These are phyloP conservation scores for Paraurostyla sp. DNA, from an alignment of 73 alveolate genomes.

Conservation along the genomic window DNA sequence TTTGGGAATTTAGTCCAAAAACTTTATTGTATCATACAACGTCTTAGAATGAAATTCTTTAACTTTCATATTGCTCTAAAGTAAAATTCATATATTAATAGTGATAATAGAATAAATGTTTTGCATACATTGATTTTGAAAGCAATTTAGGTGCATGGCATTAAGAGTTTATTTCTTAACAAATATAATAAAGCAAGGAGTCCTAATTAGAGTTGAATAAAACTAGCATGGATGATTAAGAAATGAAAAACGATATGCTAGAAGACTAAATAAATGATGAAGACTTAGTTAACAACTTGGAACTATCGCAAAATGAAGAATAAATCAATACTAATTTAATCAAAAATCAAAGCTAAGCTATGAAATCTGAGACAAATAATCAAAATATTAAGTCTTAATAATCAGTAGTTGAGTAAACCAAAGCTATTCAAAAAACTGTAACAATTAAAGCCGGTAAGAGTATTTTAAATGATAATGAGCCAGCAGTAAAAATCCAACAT, in stretches of 20 bases:
- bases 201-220: too few relatives aligned
- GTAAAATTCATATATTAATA: background rate
- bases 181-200: too few relatives aligned
- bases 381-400: background rate
- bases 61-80: slow-evolving; percentile 15
- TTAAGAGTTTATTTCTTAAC: too few relatives aligned
- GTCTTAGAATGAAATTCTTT: background rate
- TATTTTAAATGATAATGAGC: background rate
- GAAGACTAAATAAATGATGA: slow-evolving; percentile 2
- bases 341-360: background rate
- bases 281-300: background rate
- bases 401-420: background rate
- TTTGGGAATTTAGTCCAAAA: slow-evolving; percentile 46
- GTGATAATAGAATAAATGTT: slow-evolving; percentile 32
- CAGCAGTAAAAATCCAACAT: background rate
- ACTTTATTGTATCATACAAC: background rate
- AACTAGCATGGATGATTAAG: too few relatives aligned
- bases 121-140: slow-evolving; percentile 52
- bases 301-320: background rate
- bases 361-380: background rate
- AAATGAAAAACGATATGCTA: too few relatives aligned
- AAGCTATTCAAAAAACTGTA: background rate
- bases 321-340: background rate
- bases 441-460: slow-evolving; percentile 24
- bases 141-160: slow-evolving; percentile 42